Conservation (phyloP, 352 stramenopile species). For the Globisporangium sylvaticum region DNA sequence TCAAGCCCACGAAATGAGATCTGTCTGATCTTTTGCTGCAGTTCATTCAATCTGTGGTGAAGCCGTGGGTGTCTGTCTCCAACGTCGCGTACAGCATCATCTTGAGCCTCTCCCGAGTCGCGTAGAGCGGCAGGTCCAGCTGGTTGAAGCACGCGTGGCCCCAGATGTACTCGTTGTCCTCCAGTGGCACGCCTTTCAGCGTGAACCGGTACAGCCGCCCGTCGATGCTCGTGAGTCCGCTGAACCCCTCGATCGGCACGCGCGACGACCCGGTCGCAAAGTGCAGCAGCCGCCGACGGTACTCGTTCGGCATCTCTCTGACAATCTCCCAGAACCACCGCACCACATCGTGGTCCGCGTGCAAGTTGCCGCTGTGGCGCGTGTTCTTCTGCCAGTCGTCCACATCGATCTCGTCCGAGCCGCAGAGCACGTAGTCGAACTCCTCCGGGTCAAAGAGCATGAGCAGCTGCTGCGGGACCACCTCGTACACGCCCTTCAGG, state of each 20-base stretch:
- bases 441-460: constrained; percentile 95
- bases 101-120: background rate
- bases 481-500: constrained; percentile 92
- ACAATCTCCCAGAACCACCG: background rate
- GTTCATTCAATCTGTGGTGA: background rate
- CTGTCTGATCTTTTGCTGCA: too few species aligned
- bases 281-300: background rate
- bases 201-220: background rate
- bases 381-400: background rate
- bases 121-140: background rate
- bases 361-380: too few species aligned
- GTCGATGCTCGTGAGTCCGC: background rate
- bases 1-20: too few species aligned
- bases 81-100: background rate
- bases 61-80: background rate
- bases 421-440: constrained; percentile 74
- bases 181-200: background rate
- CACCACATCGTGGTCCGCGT: background rate
- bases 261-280: background rate
- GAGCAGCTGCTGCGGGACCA: constrained; percentile 90
- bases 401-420: constrained; percentile 48
- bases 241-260: background rate
- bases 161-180: background rate
- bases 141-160: background rate
- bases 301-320: background rate